Percentiles rank a stretch among this genome's conserved stretches.
Conservation (phyloP, 2,329 filamentous ascomycete genomes). For the Botrytis elliptica region DNA sequence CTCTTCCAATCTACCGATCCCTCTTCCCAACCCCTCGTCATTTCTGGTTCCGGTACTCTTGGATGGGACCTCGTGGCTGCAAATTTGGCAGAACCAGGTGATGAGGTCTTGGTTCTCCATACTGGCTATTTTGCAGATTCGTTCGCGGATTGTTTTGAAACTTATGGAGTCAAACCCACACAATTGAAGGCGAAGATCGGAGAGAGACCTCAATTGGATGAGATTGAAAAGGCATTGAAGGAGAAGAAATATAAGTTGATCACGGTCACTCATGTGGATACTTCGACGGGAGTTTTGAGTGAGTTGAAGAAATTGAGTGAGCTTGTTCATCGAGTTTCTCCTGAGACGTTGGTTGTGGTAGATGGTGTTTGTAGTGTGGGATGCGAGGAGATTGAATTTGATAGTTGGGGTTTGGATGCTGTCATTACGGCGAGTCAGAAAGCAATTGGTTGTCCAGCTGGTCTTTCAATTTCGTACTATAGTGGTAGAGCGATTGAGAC, state of each 20-base stretch:
- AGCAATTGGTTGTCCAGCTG: slow-evolving; percentile 92
- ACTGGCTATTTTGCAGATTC: slow-evolving; percentile 97
- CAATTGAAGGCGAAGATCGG: slow-evolving; percentile 89
- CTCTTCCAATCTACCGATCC: slow-evolving; percentile 89
- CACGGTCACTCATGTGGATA: slow-evolving; percentile 96
- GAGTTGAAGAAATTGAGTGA: slow-evolving; percentile 83
- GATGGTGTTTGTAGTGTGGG: slow-evolving; percentile 98
- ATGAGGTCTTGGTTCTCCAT: slow-evolving; percentile 89
- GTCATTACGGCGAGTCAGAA: slow-evolving; percentile 96
- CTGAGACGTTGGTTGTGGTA: slow-evolving; percentile 86
- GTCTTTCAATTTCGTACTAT: slow-evolving; percentile 90
- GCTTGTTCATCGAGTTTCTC: slow-evolving; percentile 80
- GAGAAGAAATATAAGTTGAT: slow-evolving; percentile 92
- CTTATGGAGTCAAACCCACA: slow-evolving; percentile 86
- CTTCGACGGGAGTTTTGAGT: slow-evolving; percentile 91
- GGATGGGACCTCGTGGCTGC: slow-evolving; percentile 97
- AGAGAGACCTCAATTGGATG: slow-evolving; percentile 77
- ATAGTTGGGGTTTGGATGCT: slow-evolving; percentile 89
- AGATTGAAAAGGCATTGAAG: slow-evolving; percentile 84
- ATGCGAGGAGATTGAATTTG: slow-evolving; percentile 92
- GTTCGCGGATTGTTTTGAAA: slow-evolving; percentile 87
- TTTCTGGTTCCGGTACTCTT: slow-evolving; percentile 91
- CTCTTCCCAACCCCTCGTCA: slow-evolving; percentile 82
- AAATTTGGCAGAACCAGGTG: slow-evolving; percentile 85
- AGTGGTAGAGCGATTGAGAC: slow-evolving; percentile 82